phyloP scores from a whole-genome alignment of 169 alveolate species.

The Ichthyophthirius multifiliis region DNA sequence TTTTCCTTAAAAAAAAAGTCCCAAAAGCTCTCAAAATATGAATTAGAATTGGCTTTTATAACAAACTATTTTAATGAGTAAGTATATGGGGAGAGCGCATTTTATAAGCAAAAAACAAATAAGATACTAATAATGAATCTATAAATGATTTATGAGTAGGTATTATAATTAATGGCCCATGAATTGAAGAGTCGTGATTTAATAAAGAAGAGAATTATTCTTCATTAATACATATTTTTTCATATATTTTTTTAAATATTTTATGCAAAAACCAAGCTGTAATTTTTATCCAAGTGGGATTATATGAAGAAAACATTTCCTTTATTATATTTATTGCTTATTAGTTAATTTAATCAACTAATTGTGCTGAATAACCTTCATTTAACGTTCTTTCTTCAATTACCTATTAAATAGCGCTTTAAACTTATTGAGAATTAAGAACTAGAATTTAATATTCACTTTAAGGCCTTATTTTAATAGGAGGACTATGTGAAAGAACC shows the following conservation, averaged over 20 bases:
- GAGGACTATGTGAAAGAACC: slow-evolving; percentile 22
- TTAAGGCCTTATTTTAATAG: slow-evolving; percentile 9
- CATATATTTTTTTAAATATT: slow-evolving; percentile 60
- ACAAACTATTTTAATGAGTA: slow-evolving; percentile 73
- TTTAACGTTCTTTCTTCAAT: slow-evolving; percentile 18
- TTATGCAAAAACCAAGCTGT: slow-evolving; percentile 54
- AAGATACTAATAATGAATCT: slow-evolving; percentile 64
- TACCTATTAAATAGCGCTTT: slow-evolving; percentile 21
- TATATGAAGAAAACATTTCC: slow-evolving; percentile 40
- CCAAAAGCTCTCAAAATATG: slow-evolving; percentile 59
- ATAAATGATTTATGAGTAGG: slow-evolving; percentile 81
- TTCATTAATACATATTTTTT: slow-evolving; percentile 57
- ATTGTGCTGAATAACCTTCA: not conserved
- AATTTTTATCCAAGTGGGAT: slow-evolving; percentile 20
- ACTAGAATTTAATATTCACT: slow-evolving; percentile 25
- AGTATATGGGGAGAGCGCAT: slow-evolving; percentile 72
- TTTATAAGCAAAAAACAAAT: slow-evolving; percentile 51
- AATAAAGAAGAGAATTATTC: slow-evolving; percentile 18
- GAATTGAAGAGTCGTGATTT: slow-evolving; percentile 2
- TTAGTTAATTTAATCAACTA: not conserved
- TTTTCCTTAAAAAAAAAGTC: slow-evolving; percentile 67
- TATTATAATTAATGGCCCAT: slow-evolving; percentile 55
- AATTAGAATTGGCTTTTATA: slow-evolving; percentile 53
- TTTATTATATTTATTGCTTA: slow-evolving; percentile 37
- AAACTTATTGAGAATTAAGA: slow-evolving; percentile 45